Base-by-base conservation (phyloP, 1,284 basidiomycete genomes). In the Neotropicomus parvogracilis region DNA sequence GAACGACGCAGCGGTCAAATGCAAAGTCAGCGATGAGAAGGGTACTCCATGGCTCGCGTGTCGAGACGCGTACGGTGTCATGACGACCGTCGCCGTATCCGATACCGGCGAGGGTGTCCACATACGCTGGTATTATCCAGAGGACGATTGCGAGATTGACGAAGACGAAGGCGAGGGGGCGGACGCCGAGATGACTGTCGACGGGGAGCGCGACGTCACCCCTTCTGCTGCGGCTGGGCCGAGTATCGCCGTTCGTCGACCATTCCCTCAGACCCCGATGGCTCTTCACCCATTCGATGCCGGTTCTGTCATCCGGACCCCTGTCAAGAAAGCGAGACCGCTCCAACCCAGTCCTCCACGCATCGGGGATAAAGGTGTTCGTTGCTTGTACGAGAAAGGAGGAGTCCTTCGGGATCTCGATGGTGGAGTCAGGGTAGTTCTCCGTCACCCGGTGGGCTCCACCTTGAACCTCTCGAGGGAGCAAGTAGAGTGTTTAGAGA, bases 291-390 rank as follows among this genome's bases (percentile, higher is more conserved):
- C 58, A 2, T 68, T 57, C 16, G 46, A 65, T 19, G 54, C 62
- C 0, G 66, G 65, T 6, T 69, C 66, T 17, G 64, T 66, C 1
- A 40, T 64, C 35, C 43, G 3, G 11, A 68, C 66, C 0, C 63
- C 65, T 1, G 35, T 62, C 13, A 68, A 67, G 53, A 66, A 50
- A 29, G 28, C 46, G 6, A 61, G n/a, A 29, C 63, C 62, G 3
- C 61, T 68, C 26, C 56, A 60, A 27, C 55, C 36, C 12, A 66
- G 62, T 37, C 63, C 66, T 6, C 29, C 40, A 7, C 58, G 58
- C 11, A 58, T 65, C 8, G 64, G 65, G 2, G 57, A 63, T 46
- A 56, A 54, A 14, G 65, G 59, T 1, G 12, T 67, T 21, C 50
- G 59, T 2, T 60, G 57, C 29, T 28, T 64, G 20, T 63, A 58